Evolutionary conservation across 148 eudicot species (phyloP), one percentile per base, ranked within the genome.

Genomic region (Vaccinium macrocarpon): DNA sequence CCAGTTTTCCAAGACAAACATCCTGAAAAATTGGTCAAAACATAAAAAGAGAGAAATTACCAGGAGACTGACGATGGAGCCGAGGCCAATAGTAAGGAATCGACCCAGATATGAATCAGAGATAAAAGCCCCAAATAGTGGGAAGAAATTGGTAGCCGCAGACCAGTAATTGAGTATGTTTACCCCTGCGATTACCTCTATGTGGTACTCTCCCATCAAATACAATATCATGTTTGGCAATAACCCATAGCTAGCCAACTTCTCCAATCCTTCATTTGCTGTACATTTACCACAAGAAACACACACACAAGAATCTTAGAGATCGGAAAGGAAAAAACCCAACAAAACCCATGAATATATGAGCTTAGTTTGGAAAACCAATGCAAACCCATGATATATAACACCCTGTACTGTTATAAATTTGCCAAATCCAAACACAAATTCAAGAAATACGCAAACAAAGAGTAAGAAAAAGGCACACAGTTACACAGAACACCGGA

Each of bases 221-320:
- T 95, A 95, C 46, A 93, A 0, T 64, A 93, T 92, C 98, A 95
- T 95, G 85, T 94, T 95, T 81, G 97, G 95, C n/a, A 87, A 12
- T 80, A 95, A 64, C 23, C 98, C 98, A 85, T 86, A 94, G 71
- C 95, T 95, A 25, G 96, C 98, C 77, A 94, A 95, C 84, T 91
- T 95, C 92, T 94, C 97, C 79, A 95, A 87, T 38, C 94, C 93
- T 85, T 95, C 98, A 86, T 95, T 95, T 78, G 89, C 98, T 93
- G 88, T 83, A 82, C 27, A 51, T 66, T 27, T 50, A 48, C 29
- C 21, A 14, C 79, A 56, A 73, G 27, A 59, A 7, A 76, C 72
- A 62, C 57, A 52, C 64, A 59, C 48, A 53, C 48, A 29, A 18
- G 18, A 18, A 75, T 11, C 50, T 46, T 52, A 68, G 56, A 32